These are phyloP conservation scores for Fistulifera pelliculosa DNA, from an alignment of 108 stramenopile species.

Conservation along the genomic window DNA sequence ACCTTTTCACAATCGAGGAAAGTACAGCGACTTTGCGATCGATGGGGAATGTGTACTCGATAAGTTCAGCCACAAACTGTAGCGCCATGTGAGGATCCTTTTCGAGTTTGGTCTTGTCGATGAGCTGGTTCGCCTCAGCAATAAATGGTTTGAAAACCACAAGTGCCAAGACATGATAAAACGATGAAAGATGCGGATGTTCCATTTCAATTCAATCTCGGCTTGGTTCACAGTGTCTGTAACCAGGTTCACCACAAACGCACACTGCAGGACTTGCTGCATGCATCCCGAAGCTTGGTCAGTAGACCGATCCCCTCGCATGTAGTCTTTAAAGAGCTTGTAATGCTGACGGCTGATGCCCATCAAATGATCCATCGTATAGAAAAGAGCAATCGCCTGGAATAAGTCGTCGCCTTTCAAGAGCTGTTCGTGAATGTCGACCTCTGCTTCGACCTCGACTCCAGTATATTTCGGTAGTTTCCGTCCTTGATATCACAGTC, in stretches of 20 bases:
- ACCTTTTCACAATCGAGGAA: no score
- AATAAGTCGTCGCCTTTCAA: constrained; percentile 6
- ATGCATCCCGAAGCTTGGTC: background rate
- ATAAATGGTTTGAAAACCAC: background rate
- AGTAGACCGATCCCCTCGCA: background rate
- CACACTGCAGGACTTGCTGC: background rate
- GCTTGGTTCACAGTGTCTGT: background rate
- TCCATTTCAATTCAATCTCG: background rate
- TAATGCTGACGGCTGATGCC: background rate
- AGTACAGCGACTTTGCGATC: background rate
- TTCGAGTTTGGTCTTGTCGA: background rate
- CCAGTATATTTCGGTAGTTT: no score
- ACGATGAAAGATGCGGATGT: constrained; percentile 1
- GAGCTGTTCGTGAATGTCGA: background rate
- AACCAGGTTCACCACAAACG: background rate
- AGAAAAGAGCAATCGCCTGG: constrained; percentile 6
- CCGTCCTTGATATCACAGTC: no score
- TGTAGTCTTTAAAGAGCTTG: background rate
- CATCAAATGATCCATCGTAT: constrained; percentile 5
- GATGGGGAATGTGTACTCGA: constrained; percentile 5
- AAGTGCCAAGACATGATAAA: constrained; percentile 13
- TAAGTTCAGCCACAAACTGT: constrained; percentile 9
- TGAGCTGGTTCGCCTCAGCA: no score
- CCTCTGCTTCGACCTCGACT: background rate
- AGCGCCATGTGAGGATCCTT: constrained; percentile 2